Conservation (phyloP, 2,329 filamentous ascomycete species). For the Alternaria gaisen region DNA sequence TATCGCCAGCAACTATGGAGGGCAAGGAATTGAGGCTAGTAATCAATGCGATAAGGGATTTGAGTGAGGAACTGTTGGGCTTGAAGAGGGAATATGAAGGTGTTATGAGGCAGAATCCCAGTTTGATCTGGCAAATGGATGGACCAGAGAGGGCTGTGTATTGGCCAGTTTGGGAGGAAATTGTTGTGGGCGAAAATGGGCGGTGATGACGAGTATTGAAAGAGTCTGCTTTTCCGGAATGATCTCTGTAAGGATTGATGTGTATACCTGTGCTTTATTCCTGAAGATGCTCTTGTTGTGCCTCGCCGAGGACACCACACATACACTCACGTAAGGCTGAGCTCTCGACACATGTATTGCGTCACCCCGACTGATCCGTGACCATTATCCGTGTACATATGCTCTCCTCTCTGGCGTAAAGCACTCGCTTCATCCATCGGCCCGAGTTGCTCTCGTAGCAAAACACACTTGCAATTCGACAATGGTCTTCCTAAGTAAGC, state of each 20-base stretch:
- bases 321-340: background rate
- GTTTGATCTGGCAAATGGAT: constrained; percentile 41
- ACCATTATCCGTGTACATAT: background rate
- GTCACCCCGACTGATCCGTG: background rate
- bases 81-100: constrained; percentile 33
- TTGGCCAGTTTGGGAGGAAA: constrained; percentile 30
- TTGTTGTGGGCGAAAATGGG: background rate
- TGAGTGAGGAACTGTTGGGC: constrained; percentile 35
- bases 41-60: constrained; percentile 29
- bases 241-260: background rate
- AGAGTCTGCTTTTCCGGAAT: background rate
- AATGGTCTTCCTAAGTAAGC: background rate
- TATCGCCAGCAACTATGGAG: constrained; percentile 34
- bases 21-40: constrained; percentile 39
- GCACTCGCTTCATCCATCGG: background rate
- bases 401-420: background rate
- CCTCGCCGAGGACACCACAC: background rate
- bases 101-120: constrained; percentile 35
- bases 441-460: background rate
- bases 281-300: background rate
- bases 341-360: background rate
- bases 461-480: background rate
- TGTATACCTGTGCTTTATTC: background rate
- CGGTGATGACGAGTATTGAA: background rate
- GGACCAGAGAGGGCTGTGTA: constrained; percentile 12